A percentile compares a stretch with the other conserved stretches of the same genome.
phyloP scores from a whole-genome alignment of 306 rosid species.

The barrel medic (Medicago truncatula) region DNA sequence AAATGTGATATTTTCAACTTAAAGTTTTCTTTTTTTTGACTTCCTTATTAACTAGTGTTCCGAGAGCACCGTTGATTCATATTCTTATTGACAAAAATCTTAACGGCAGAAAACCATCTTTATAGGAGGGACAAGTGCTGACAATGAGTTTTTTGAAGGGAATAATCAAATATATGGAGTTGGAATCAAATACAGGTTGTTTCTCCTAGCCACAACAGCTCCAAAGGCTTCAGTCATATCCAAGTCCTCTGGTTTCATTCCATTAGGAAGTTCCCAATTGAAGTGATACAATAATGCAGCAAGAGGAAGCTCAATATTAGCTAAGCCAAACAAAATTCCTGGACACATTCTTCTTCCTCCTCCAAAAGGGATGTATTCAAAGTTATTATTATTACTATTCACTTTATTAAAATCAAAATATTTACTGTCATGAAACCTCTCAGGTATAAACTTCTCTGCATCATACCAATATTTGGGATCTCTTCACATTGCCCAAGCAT shows the following conservation, averaged over 20 bases:
- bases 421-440: conserved; percentile 37
- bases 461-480: conserved; percentile 42
- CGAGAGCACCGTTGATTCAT: too few relatives aligned
- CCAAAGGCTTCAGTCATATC: conserved; percentile 47
- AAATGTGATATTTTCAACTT: too few relatives aligned
- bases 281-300: conserved; percentile 43
- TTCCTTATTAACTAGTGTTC: too few relatives aligned
- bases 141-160: too few relatives aligned
- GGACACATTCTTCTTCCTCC: not conserved
- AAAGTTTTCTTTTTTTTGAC: too few relatives aligned
- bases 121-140: too few relatives aligned
- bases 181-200: conserved; percentile 40
- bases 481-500: not conserved
- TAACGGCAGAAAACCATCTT: too few relatives aligned
- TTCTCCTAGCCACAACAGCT: conserved; percentile 25
- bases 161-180: not conserved
- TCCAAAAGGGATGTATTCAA: not conserved
- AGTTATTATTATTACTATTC: not conserved
- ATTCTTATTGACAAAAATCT: too few relatives aligned
- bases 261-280: conserved; percentile 46
- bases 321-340: conserved; percentile 28
- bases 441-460: conserved; percentile 47
- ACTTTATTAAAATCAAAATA: conserved; percentile 36
- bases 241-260: conserved; percentile 11
- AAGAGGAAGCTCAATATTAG: conserved; percentile 41